phyloP scores from a whole-genome alignment of 352 stramenopile species.

The Albugo candida region DNA sequence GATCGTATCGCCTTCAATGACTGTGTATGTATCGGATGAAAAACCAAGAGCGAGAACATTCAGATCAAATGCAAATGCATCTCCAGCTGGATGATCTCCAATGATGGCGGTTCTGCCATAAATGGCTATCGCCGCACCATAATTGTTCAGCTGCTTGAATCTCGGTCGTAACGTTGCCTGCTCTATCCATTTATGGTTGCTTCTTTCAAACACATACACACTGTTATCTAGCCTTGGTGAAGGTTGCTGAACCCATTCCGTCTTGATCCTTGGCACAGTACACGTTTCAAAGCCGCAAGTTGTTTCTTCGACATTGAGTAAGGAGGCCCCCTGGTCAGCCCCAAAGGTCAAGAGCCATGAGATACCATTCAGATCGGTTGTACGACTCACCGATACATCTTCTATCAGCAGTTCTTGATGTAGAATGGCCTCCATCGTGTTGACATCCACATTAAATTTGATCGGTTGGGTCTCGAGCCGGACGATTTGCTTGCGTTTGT shows the following conservation, averaged over 20 bases:
- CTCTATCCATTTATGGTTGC: slow-evolving; percentile 53
- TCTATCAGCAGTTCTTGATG: slow-evolving; percentile 48
- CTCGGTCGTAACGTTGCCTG: slow-evolving; percentile 83
- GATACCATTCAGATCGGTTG: slow-evolving; percentile 23
- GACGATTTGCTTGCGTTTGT: slow-evolving; percentile 6
- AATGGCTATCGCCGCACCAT: slow-evolving; percentile 71
- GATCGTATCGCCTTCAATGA: slow-evolving; percentile 72
- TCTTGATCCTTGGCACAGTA: slow-evolving; percentile 6
- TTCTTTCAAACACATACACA: slow-evolving; percentile 44
- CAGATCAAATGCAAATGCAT: slow-evolving; percentile 86
- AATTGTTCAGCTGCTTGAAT: slow-evolving; percentile 80
- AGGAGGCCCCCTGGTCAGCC: slow-evolving; percentile 16
- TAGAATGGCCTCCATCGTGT: slow-evolving; percentile 25
- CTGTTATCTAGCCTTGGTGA: slow-evolving; percentile 40
- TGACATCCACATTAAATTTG: slow-evolving; percentile 22
- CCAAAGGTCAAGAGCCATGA: slow-evolving; percentile 77
- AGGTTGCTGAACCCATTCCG: slow-evolving; percentile 24
- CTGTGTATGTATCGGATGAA: slow-evolving; percentile 38
- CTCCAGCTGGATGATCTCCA: slow-evolving; percentile 76
- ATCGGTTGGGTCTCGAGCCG: slow-evolving; percentile 27
- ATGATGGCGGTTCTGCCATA: slow-evolving; percentile 71
- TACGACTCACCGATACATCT: slow-evolving; percentile 47
- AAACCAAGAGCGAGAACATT: slow-evolving; percentile 78
- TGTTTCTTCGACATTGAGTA: slow-evolving; percentile 13
- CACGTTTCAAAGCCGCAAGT: slow-evolving; percentile 8